Evolutionary conservation across 768 basidiomycete species (phyloP).

Genomic region (Mycena galopus): DNA sequence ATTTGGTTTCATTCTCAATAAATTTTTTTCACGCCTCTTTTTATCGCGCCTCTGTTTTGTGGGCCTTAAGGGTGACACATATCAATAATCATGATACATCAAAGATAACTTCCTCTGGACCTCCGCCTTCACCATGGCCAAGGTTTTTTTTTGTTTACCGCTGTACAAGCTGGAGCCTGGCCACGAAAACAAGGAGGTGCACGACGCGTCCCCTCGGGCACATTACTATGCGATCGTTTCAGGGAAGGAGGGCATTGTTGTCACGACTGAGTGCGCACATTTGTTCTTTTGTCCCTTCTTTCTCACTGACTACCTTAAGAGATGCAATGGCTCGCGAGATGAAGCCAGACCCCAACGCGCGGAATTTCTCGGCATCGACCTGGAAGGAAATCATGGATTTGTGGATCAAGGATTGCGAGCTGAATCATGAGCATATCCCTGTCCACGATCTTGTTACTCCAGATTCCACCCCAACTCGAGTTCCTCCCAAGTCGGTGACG

Average conservation of each 20-base stretch:
- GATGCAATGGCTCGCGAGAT: not conserved
- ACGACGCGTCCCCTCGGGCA: not conserved
- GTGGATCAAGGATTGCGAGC: not conserved
- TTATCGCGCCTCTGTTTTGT: no score
- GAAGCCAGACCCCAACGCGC: not conserved
- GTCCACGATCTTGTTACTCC: no score
- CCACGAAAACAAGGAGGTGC: not conserved
- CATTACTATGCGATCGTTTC: not conserved
- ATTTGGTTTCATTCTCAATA: no score
- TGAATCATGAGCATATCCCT: not conserved
- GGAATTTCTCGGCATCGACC: not conserved
- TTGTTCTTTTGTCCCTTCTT: not conserved
- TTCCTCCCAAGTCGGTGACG: no score
- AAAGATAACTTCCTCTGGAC: no score
- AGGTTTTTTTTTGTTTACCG: not conserved
- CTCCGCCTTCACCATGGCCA: not conserved
- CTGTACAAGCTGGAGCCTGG: not conserved
- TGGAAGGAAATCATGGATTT: not conserved
- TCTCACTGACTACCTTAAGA: not conserved
- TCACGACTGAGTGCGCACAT: not conserved
- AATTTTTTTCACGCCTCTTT: no score
- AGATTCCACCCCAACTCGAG: no score
- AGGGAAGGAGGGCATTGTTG: not conserved
- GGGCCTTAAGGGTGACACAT: no score
- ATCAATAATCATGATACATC: no score